A percentile compares a stretch with the other conserved stretches of the same genome.
Evolutionary conservation across 2,329 filamentous ascomycete species (phyloP).

Genomic region (Raffaelea arxii): DNA sequence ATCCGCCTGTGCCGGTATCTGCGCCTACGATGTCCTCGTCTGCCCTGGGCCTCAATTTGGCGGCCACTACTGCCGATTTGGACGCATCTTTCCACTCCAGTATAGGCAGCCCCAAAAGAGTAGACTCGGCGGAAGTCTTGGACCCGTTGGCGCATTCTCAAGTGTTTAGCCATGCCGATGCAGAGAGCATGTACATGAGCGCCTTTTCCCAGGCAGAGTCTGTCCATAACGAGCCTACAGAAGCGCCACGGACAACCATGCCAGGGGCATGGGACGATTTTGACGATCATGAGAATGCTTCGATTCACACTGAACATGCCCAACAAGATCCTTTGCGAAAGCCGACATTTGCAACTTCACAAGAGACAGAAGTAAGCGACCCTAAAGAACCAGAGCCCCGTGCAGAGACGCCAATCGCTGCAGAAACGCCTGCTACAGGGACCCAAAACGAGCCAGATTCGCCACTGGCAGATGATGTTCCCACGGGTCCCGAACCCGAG

Average conservation of each 20-base stretch:
- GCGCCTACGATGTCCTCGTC: too few relatives aligned
- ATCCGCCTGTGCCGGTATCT: too few relatives aligned
- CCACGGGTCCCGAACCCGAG: too few relatives aligned
- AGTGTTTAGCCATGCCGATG: slow-evolving; percentile 69
- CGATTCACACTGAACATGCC: background rate
- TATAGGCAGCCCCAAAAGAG: slow-evolving; percentile 19
- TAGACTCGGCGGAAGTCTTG: slow-evolving; percentile 37
- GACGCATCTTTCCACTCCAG: slow-evolving; percentile 14
- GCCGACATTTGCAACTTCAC: too few relatives aligned
- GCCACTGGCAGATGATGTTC: slow-evolving; percentile 13
- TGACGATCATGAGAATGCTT: slow-evolving; percentile 7
- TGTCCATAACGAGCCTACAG: slow-evolving; percentile 13
- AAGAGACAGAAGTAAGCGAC: background rate
- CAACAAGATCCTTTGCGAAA: too few relatives aligned
- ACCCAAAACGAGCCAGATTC: background rate
- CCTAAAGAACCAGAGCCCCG: background rate
- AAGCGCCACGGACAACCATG: slow-evolving; percentile 24
- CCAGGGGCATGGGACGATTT: slow-evolving; percentile 43
- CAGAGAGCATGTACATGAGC: slow-evolving; percentile 81
- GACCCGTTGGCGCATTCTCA: slow-evolving; percentile 58
- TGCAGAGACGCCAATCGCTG: background rate
- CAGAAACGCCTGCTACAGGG: background rate
- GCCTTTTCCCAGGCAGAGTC: slow-evolving; percentile 44
- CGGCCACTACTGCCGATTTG: too few relatives aligned
- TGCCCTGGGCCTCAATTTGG: too few relatives aligned